Conservation (phyloP, 371 early-diverging fungal genomes). For the Rhizopus delemar region DNA sequence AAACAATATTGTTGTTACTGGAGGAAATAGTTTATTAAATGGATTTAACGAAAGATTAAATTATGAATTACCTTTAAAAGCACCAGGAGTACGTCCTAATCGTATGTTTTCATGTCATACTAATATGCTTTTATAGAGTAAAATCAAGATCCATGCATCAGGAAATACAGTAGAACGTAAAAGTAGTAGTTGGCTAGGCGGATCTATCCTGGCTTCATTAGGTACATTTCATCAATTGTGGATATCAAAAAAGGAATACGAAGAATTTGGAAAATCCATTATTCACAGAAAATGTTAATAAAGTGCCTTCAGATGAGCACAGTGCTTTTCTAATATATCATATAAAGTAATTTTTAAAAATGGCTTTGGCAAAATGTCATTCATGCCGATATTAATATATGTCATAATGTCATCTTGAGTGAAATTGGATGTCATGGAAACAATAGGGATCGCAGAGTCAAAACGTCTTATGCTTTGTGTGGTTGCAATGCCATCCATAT, state of each 20-base stretch:
- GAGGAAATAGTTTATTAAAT: constrained; percentile 86
- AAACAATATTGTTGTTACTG: constrained; percentile 83
- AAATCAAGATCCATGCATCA: constrained; percentile 80
- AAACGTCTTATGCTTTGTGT: constrained; percentile 75
- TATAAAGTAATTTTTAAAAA: constrained; percentile 61
- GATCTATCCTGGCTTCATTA: constrained; percentile 92
- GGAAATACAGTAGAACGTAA: constrained; percentile 80
- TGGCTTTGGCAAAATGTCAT: constrained; percentile 80
- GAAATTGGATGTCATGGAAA: constrained; percentile 79
- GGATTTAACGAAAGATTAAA: constrained; percentile 88
- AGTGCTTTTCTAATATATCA: constrained; percentile 64
- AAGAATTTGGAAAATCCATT: constrained; percentile 82
- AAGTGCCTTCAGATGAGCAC: constrained; percentile 54
- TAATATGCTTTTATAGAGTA: constrained; percentile 49
- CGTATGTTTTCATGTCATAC: constrained; percentile 6
- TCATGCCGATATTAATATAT: constrained; percentile 80
- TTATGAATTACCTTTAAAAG: constrained; percentile 66
- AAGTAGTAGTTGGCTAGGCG: constrained; percentile 94
- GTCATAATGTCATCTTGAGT: constrained; percentile 67
- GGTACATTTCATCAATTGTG: constrained; percentile 97
- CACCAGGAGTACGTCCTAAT: constrained; percentile 68
- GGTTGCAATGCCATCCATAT: constrained; percentile 74
- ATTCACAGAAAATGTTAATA: constrained; percentile 87
- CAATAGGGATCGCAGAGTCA: constrained; percentile 72
- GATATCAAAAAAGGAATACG: constrained; percentile 93